Percentiles rank a stretch among this genome's conserved stretches.
phyloP scores from a whole-genome alignment of 306 rosid genomes.

The Rosa persica region DNA sequence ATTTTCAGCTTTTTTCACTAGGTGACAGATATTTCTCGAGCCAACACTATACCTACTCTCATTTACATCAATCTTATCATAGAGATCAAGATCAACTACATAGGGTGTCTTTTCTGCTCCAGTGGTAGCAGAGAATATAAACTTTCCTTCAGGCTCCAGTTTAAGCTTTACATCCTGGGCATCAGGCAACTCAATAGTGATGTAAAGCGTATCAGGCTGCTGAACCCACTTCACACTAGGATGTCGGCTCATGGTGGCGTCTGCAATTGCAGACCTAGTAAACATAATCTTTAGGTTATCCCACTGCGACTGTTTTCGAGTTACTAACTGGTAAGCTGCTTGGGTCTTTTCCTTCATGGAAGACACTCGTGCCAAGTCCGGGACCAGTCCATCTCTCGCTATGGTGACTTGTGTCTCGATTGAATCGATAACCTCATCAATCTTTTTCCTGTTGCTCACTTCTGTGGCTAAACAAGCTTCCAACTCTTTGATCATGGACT shows the following conservation, averaged over 20 bases:
- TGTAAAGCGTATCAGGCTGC: constrained; percentile 49
- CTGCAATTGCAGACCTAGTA: background rate
- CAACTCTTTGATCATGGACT: constrained; percentile 5
- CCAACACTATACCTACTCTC: constrained; percentile 56
- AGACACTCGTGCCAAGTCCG: background rate
- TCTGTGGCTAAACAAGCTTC: background rate
- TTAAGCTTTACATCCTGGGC: constrained; percentile 62
- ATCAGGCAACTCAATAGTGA: constrained; percentile 68
- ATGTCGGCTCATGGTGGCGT: constrained; percentile 48
- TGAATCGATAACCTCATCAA: background rate
- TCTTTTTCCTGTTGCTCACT: background rate
- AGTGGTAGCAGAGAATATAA: constrained; percentile 58
- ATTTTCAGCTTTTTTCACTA: constrained; percentile 51
- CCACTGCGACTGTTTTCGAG: background rate
- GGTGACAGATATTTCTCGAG: constrained; percentile 53
- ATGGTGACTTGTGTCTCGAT: background rate
- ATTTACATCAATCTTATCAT: constrained; percentile 55
- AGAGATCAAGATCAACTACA: constrained; percentile 60
- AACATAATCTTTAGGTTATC: background rate
- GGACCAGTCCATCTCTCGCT: background rate
- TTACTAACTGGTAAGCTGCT: background rate
- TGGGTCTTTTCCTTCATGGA: background rate
- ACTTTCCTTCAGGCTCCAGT: constrained; percentile 71
- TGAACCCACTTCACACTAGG: constrained; percentile 81
- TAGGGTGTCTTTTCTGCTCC: constrained; percentile 47